Evolutionary conservation across 1,284 basidiomycete species (phyloP).

Genomic region (Cutaneotrichosporon mucoides): DNA sequence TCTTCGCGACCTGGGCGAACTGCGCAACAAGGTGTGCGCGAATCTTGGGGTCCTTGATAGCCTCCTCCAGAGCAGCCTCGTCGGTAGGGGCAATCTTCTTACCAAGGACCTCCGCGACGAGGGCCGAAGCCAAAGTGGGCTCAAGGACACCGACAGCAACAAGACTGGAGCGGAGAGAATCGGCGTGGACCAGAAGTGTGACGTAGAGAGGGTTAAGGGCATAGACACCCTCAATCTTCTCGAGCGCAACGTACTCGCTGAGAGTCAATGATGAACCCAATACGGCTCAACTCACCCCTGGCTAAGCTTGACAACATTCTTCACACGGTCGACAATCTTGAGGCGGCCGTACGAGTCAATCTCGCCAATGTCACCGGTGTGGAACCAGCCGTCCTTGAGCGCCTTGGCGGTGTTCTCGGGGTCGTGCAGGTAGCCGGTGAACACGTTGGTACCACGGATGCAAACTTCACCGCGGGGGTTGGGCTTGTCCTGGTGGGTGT

Average conservation of each 20-base stretch:
- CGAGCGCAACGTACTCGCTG: constrained; percentile 93
- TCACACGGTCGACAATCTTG: constrained; percentile 91
- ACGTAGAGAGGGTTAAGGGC: constrained; percentile 64
- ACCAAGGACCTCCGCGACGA: constrained; percentile 60
- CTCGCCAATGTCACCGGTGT: constrained; percentile 83
- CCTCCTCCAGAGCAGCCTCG: constrained; percentile 55
- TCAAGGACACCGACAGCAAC: constrained; percentile 61
- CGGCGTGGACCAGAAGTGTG: constrained; percentile 80
- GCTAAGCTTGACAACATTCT: constrained; percentile 95
- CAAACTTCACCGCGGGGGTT: constrained; percentile 88
- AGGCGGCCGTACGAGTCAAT: constrained; percentile 76
- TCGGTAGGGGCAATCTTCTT: constrained; percentile 58
- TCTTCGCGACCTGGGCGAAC: constrained; percentile 61
- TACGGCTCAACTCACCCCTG: constrained; percentile 58
- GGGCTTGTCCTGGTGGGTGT: constrained; percentile 82
- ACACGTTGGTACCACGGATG: constrained; percentile 64
- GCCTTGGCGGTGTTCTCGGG: constrained; percentile 56
- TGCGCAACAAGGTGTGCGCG: constrained; percentile 59
- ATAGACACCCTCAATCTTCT: constrained; percentile 87
- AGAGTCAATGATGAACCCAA: constrained; percentile 3
- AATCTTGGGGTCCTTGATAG: constrained; percentile 64
- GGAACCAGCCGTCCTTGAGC: constrained; percentile 75
- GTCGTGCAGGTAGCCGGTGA: constrained; percentile 58
- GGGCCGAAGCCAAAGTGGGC: constrained; percentile 48
- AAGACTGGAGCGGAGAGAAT: constrained; percentile 77